These are phyloP conservation scores for Fusarium sp. DNA, from an alignment of 2,329 filamentous ascomycete species.

Conservation along the genomic window DNA sequence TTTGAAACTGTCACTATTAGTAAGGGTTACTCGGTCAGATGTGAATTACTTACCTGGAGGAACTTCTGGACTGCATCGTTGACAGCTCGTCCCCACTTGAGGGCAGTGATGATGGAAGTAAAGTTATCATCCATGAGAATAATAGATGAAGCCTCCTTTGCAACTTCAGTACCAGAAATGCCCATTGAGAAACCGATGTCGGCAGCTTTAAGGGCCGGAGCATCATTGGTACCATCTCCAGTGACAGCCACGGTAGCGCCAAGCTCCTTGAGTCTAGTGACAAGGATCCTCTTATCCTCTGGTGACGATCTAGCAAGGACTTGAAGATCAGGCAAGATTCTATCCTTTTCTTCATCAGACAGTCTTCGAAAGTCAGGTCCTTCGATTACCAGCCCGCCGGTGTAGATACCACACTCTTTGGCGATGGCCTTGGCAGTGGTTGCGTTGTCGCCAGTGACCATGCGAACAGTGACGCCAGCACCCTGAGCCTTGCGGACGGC, in stretches of 20 bases:
- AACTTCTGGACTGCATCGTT: conserved; percentile 3
- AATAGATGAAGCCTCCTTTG: not conserved
- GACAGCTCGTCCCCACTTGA: not conserved
- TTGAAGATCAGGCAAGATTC: not conserved
- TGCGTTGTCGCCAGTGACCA: not conserved
- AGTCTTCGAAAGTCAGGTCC: not conserved
- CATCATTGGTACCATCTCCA: not conserved
- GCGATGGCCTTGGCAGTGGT: not conserved
- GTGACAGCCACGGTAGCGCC: not conserved
- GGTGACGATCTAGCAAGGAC: not conserved
- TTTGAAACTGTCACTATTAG: not conserved
- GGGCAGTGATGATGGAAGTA: not conserved
- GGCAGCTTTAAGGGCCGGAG: not conserved
- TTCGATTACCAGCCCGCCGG: not conserved
- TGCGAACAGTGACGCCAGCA: not conserved
- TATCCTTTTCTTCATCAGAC: not conserved
- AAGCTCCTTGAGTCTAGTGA: not conserved
- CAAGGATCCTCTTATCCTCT: not conserved
- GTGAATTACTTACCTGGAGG: not conserved
- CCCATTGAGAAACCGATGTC: not conserved
- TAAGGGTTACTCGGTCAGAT: not conserved
- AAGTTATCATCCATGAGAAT: conserved; percentile 1
- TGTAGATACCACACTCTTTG: not conserved
- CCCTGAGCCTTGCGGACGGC: not conserved
- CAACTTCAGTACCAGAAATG: not conserved